Evolutionary conservation across 306 rosid species (phyloP).

Genomic region (Fragaria iinumae): DNA sequence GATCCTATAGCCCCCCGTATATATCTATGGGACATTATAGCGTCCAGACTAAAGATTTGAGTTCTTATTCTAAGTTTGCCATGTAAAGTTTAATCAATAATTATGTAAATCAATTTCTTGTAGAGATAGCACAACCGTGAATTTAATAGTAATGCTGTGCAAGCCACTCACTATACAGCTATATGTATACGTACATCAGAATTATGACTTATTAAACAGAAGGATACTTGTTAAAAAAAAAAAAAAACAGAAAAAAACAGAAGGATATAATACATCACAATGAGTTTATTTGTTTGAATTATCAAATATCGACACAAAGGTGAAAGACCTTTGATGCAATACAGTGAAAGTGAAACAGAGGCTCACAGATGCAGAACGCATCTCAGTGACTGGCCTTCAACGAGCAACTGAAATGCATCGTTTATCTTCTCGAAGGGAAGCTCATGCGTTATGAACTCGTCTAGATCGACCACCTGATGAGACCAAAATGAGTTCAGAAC

Average conservation of each 20-base stretch:
- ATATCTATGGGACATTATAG: not conserved
- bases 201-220: not conserved
- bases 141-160: not conserved
- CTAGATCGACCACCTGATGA: slow-evolving; percentile 58
- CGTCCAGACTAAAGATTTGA: too few relatives aligned
- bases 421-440: slow-evolving; percentile 78
- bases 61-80: not conserved
- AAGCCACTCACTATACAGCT: not conserved
- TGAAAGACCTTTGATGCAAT: not conserved
- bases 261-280: not conserved
- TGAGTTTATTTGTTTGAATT: not conserved
- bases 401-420: slow-evolving; percentile 61
- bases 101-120: not conserved
- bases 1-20: too few relatives aligned
- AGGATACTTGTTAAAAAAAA: not conserved
- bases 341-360: not conserved
- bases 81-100: not conserved
- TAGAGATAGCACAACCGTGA: not conserved
- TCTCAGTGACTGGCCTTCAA: slow-evolving; percentile 63
- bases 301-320: not conserved
- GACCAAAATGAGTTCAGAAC: not conserved
- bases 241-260: not conserved
- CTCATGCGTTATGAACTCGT: slow-evolving; percentile 76
- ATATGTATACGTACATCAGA: not conserved
- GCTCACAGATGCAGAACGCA: slow-evolving; percentile 54